phyloP scores from a whole-genome alignment of 2,329 filamentous ascomycete species.

The Pyrenochaeta sp. region DNA sequence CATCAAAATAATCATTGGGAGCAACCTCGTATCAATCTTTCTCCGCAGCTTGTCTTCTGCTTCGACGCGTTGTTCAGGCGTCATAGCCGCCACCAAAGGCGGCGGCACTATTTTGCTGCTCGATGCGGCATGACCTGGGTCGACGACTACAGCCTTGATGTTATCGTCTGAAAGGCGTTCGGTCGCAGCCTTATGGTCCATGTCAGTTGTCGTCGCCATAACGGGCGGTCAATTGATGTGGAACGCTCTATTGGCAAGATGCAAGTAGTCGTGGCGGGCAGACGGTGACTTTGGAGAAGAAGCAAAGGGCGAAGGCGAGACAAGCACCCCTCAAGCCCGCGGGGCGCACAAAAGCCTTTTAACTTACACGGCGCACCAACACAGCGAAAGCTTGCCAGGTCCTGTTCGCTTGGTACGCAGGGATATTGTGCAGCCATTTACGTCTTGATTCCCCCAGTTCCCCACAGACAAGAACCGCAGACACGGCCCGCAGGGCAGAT shows the following conservation, averaged over 20 bases:
- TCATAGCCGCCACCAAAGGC: slow-evolving; percentile 52
- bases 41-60: slow-evolving; percentile 68
- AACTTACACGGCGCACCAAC: no score
- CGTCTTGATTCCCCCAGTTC: slow-evolving; percentile 1
- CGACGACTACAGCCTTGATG: slow-evolving; percentile 9
- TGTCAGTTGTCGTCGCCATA: slow-evolving; percentile 26
- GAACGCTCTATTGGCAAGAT: slow-evolving; percentile 1
- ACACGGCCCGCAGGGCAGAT: slow-evolving; percentile 3
- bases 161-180: slow-evolving; percentile 37
- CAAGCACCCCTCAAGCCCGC: slow-evolving; percentile 5
- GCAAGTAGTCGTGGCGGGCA: neutral
- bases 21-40: slow-evolving; percentile 73
- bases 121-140: slow-evolving; percentile 22
- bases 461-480: neutral
- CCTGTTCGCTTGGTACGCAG: neutral
- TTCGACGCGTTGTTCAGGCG: slow-evolving; percentile 58
- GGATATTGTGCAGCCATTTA: slow-evolving; percentile 16
- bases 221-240: slow-evolving; percentile 7
- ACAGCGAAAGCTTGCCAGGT: slow-evolving; percentile 25
- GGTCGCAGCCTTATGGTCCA: slow-evolving; percentile 26
- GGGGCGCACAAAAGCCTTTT: slow-evolving; percentile 17
- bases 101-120: slow-evolving; percentile 38
- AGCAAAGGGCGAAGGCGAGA: slow-evolving; percentile 3
- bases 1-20: slow-evolving; percentile 75
- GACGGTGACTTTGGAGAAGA: neutral